Percentiles rank a stretch among this genome's conserved stretches.
Conservation (phyloP, 108 stramenopile genomes). For the Aurantiochytrium sp. region DNA sequence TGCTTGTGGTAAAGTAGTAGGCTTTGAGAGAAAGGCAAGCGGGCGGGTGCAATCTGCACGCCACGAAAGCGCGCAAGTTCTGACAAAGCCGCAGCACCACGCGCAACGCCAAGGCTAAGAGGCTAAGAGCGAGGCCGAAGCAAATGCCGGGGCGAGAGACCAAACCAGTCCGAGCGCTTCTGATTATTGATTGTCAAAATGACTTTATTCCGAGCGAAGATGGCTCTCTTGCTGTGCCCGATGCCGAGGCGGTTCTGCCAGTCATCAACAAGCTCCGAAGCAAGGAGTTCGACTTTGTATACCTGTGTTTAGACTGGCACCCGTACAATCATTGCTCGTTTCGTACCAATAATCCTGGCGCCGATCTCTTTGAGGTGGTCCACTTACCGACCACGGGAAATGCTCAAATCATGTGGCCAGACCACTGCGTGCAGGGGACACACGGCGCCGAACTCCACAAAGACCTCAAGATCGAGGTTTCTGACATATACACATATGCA, state of each 20-base stretch:
- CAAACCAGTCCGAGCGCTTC: not conserved
- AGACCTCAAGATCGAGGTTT: not conserved
- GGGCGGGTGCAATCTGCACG: too few relatives aligned
- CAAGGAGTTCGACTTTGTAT: slow-evolving; percentile 16
- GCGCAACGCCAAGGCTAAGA: too few relatives aligned
- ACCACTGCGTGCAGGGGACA: slow-evolving; percentile 27
- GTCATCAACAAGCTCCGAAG: slow-evolving; percentile 16
- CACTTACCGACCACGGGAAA: slow-evolving; percentile 5
- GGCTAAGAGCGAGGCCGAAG: too few relatives aligned
- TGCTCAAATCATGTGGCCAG: slow-evolving; percentile 28
- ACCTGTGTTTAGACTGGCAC: slow-evolving; percentile 23
- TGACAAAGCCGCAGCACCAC: too few relatives aligned
- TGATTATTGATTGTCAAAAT: slow-evolving; percentile 21
- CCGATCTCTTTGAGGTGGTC: not conserved
- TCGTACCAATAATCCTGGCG: slow-evolving; percentile 20
- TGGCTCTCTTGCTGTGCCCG: slow-evolving; percentile 18
- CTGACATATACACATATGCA: slow-evolving; percentile 3
- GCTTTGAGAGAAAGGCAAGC: too few relatives aligned
- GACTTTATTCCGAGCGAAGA: slow-evolving; percentile 22
- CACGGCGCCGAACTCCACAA: slow-evolving; percentile 18
- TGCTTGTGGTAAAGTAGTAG: too few relatives aligned
- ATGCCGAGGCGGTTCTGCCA: slow-evolving; percentile 2
- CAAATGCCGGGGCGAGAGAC: too few relatives aligned
- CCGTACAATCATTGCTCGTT: slow-evolving; percentile 19
- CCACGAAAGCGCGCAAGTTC: too few relatives aligned